A percentile compares a stretch with the other conserved stretches of the same genome.
These are phyloP conservation scores for Prunella vulgaris DNA, from an alignment of 257 asterid genomes.

Conservation along the genomic window DNA sequence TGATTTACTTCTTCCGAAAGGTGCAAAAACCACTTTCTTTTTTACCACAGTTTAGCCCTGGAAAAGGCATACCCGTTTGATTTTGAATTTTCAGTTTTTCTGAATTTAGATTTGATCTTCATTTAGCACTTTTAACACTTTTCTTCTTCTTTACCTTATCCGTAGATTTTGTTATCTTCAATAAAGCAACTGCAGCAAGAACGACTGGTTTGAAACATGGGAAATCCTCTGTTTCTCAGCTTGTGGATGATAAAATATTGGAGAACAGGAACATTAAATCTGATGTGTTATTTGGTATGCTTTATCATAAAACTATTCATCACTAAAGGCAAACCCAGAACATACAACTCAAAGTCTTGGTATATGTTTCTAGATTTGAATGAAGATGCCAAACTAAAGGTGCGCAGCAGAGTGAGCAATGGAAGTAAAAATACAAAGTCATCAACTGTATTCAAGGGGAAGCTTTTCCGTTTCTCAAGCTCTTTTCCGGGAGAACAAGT, in stretches of 20 bases:
- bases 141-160: constrained; percentile 1
- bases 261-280: constrained; percentile 29
- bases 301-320: constrained; percentile 23
- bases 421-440: constrained; percentile 34
- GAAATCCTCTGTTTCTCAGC: constrained; percentile 41
- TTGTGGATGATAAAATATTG: constrained; percentile 21
- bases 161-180: constrained; percentile 48
- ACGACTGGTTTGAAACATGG: constrained; percentile 35
- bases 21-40: constrained; percentile 33
- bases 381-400: constrained; percentile 40
- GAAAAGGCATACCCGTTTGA: constrained; percentile 14
- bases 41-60: background rate
- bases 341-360: constrained; percentile 15
- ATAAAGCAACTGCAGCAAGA: constrained; percentile 36
- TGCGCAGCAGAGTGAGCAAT: constrained; percentile 32
- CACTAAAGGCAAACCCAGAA: constrained; percentile 20
- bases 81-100: constrained; percentile 8
- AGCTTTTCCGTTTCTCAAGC: constrained; percentile 61
- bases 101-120: constrained; percentile 21
- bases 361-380: constrained; percentile 28
- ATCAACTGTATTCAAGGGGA: constrained; percentile 59
- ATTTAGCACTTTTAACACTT: constrained; percentile 3
- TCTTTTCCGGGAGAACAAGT: constrained; percentile 86
- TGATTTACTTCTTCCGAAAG: constrained; percentile 89
- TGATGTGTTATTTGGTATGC: constrained; percentile 38